A percentile compares a stretch with the other conserved stretches of the same genome.
phyloP scores from a whole-genome alignment of 2,329 filamentous ascomycete genomes.

The Chaetomiaceae sp. region DNA sequence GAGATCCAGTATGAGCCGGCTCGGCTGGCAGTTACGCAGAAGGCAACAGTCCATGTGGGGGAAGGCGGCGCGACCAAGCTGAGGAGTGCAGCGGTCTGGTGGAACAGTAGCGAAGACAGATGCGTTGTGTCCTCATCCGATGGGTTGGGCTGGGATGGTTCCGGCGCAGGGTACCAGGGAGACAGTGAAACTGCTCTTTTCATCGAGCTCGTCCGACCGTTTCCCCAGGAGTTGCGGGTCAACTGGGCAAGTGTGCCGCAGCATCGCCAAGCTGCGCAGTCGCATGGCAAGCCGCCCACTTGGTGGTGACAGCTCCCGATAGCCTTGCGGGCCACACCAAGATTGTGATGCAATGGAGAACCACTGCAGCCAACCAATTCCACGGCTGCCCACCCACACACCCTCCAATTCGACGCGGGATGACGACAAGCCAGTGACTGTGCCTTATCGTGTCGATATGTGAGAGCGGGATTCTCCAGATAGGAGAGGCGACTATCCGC shows the following conservation, averaged over 20 bases:
- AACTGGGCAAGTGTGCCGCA: conserved; percentile 15
- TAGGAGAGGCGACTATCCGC: not conserved
- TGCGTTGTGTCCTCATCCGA: not conserved
- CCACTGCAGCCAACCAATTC: conserved; percentile 23
- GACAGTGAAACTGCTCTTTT: not conserved
- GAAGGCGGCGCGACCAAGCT: not conserved
- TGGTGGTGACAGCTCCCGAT: conserved; percentile 16
- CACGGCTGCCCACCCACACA: conserved; percentile 17
- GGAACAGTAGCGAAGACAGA: not conserved
- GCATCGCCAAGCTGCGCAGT: conserved; percentile 5
- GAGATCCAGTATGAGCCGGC: not conserved
- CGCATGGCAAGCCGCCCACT: conserved; percentile 1
- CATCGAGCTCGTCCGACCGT: not conserved
- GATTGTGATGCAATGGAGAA: conserved; percentile 24
- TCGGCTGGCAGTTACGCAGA: not conserved
- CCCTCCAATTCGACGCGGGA: conserved; percentile 24
- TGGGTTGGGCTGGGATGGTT: not conserved
- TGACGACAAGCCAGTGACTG: conserved; percentile 28
- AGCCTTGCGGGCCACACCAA: conserved; percentile 14
- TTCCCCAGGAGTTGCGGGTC: not conserved
- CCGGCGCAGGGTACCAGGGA: too few species aligned
- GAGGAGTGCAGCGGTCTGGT: not conserved
- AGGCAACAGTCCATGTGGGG: not conserved
- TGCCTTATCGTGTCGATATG: conserved; percentile 27
- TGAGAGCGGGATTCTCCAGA: conserved; percentile 1